These are phyloP conservation scores for Aspergillus arachidicola DNA, from an alignment of 2,329 filamentous ascomycete species.

Conservation along the genomic window DNA sequence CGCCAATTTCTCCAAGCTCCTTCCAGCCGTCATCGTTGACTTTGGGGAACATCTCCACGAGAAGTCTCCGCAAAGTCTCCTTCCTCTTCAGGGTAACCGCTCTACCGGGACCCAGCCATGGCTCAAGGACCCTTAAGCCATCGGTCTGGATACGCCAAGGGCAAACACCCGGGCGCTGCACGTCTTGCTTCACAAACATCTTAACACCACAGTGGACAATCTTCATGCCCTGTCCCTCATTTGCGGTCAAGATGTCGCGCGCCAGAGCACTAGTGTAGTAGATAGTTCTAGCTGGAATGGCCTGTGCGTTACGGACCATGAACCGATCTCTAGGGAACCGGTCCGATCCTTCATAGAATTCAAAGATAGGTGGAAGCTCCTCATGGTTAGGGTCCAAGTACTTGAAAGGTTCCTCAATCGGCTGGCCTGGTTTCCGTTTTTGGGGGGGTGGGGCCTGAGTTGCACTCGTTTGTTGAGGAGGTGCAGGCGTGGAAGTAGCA, in stretches of 20 bases:
- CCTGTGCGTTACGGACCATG: slow-evolving; percentile 91
- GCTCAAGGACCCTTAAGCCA: slow-evolving; percentile 86
- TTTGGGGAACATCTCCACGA: slow-evolving; percentile 97
- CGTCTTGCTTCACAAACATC: slow-evolving; percentile 98
- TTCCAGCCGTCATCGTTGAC: slow-evolving; percentile 74
- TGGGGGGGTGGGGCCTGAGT: slow-evolving; percentile 25
- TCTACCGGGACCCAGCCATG: slow-evolving; percentile 79
- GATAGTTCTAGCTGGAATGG: slow-evolving; percentile 87
- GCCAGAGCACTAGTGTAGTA: slow-evolving; percentile 91
- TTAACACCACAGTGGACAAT: slow-evolving; percentile 97
- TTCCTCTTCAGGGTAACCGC: slow-evolving; percentile 75
- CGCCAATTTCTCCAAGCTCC: slow-evolving; percentile 82
- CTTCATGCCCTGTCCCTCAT: slow-evolving; percentile 88
- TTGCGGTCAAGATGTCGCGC: slow-evolving; percentile 80
- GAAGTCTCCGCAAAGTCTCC: slow-evolving; percentile 76
- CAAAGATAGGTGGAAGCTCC: slow-evolving; percentile 74
- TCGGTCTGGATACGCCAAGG: slow-evolving; percentile 95
- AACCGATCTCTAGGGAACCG: slow-evolving; percentile 89
- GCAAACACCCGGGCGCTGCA: slow-evolving; percentile 82
- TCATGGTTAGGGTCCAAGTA: slow-evolving; percentile 75
- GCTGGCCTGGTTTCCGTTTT: slow-evolving; percentile 48
- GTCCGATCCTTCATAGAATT: slow-evolving; percentile 81
- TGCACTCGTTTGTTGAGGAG: slow-evolving; percentile 15
- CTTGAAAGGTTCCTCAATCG: slow-evolving; percentile 90
- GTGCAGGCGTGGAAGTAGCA: slow-evolving; percentile 23